Base-by-base conservation (phyloP, 352 stramenopile species). In the Lagenidium sp. region DNA sequence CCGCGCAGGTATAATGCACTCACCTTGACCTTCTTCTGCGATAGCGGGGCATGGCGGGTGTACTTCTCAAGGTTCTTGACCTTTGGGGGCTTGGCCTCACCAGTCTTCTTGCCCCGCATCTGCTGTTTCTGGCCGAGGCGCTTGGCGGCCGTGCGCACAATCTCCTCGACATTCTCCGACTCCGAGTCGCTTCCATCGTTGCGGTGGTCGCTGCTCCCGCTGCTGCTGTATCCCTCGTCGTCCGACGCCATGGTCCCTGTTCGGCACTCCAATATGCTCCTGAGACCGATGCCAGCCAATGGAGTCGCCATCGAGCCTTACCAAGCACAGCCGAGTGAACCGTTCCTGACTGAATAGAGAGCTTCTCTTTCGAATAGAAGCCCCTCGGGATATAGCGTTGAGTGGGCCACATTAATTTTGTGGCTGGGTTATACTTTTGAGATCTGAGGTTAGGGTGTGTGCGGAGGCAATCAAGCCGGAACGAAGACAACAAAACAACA, bases 51-150 rank as follows among this genome's bases (percentile, higher is more conserved):
- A 6, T 62, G 60, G 22, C 80, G 76, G 26, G 57, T 74, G 55
- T 92, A 92, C 60, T 92, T 92, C 38, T 46, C 72, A 20, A 84
- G 54, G 45, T 92, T 67, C 62, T 82, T 82, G 30, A 73, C 62
- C 36, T 74, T 71, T 21, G 34, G 38, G 4, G 52, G 35, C 12
- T 46, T 44, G 18, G 41, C 19, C 18, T 63, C 44, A 19, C 15
- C 30, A n/a, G 11, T 12, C n/a, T 39, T 39, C 51, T 47, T 46
- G 21, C 13, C 40, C n/a, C n/a, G n/a, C n/a, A n/a, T n/a, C 46
- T 55, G 47, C 19, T 54, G 51, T 34, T 57, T 53, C 20, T 82
- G 55, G 20, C 69, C 61, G 5, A 89, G 56, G 2, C 76, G 74
- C 59, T 74, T 82, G 40, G 72, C 60, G 36, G 69, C 68, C n/a